These are phyloP conservation scores for Xylaria arbuscula DNA, from an alignment of 2,329 filamentous ascomycete genomes.

Conservation along the genomic window DNA sequence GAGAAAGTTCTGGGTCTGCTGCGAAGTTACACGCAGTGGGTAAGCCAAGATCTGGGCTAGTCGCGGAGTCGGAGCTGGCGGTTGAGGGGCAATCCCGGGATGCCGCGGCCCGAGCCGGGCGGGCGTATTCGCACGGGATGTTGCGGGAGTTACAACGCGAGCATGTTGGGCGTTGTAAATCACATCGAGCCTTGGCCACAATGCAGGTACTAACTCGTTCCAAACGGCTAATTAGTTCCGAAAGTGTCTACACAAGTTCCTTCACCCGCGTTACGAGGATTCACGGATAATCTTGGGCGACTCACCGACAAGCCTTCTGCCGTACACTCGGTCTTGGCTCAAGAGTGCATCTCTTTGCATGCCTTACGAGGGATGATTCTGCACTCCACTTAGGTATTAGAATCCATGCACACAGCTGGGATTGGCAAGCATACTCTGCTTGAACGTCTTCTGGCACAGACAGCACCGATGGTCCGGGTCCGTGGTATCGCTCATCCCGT, in stretches of 20 bases:
- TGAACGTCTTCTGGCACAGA: slow-evolving; percentile 42
- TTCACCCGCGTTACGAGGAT: not conserved
- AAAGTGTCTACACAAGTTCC: not conserved
- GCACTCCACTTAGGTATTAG: not conserved
- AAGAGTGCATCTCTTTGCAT: slow-evolving; percentile 42
- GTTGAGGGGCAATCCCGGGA: not conserved
- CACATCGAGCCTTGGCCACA: slow-evolving; percentile 47
- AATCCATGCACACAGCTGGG: not conserved
- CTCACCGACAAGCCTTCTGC: slow-evolving; percentile 46
- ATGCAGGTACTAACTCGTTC: slow-evolving; percentile 39
- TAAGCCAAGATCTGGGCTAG: not conserved
- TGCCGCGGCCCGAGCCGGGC: slow-evolving; percentile 10
- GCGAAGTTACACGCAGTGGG: not conserved
- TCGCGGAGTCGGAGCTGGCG: slow-evolving; percentile 13
- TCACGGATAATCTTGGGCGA: not conserved
- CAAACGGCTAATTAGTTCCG: slow-evolving; percentile 10
- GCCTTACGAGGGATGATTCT: slow-evolving; percentile 44
- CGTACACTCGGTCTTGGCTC: slow-evolving; percentile 39
- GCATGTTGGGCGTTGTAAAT: slow-evolving; percentile 43
- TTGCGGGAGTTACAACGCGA: slow-evolving; percentile 42
- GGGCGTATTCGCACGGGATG: slow-evolving; percentile 41
- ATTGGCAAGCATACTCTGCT: slow-evolving; percentile 38
- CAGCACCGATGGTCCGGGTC: slow-evolving; percentile 33
- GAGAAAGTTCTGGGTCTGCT: not conserved
- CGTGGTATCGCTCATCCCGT: slow-evolving; percentile 29